A percentile compares a stretch with the other conserved stretches of the same genome.
These are phyloP conservation scores for Graphiopsis chlorocephala DNA, from an alignment of 2,329 filamentous ascomycete genomes.

Conservation along the genomic window DNA sequence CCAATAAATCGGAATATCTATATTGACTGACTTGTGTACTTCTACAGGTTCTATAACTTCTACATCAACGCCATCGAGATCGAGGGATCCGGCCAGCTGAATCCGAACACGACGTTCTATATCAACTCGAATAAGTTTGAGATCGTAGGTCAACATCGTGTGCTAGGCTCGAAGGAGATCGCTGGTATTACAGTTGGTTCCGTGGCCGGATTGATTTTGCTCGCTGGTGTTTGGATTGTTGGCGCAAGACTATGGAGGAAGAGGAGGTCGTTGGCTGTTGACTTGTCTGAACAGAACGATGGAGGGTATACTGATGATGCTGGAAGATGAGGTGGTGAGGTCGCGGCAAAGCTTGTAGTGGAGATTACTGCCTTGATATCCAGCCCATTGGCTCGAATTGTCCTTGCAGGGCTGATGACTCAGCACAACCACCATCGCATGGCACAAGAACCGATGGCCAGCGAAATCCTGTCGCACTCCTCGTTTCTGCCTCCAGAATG, in stretches of 20 bases:
- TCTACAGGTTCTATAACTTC: not conserved
- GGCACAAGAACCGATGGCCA: constrained; percentile 8
- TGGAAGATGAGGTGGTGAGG: not conserved
- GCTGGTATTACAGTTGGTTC: not conserved
- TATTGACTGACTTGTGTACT: not conserved
- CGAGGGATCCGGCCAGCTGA: not conserved
- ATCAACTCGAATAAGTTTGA: not conserved
- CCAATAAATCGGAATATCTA: no score
- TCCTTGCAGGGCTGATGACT: not conserved
- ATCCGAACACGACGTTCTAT: not conserved
- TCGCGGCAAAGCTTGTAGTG: not conserved
- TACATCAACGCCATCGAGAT: not conserved
- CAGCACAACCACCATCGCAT: not conserved
- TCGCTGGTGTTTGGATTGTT: not conserved
- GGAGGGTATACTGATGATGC: not conserved
- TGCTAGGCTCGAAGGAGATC: not conserved
- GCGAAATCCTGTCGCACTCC: constrained; percentile 17
- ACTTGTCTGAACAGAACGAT: not conserved
- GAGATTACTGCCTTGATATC: not conserved
- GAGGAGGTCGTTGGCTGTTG: not conserved
- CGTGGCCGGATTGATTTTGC: not conserved
- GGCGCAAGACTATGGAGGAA: not conserved
- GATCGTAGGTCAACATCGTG: not conserved
- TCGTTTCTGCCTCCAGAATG: constrained; percentile 18
- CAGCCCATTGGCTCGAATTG: not conserved